A percentile compares a stretch with the other conserved stretches of the same genome.
Evolutionary conservation across 2,329 filamentous ascomycete genomes (phyloP).

Genomic region (Rhynchosporium graminicola): DNA sequence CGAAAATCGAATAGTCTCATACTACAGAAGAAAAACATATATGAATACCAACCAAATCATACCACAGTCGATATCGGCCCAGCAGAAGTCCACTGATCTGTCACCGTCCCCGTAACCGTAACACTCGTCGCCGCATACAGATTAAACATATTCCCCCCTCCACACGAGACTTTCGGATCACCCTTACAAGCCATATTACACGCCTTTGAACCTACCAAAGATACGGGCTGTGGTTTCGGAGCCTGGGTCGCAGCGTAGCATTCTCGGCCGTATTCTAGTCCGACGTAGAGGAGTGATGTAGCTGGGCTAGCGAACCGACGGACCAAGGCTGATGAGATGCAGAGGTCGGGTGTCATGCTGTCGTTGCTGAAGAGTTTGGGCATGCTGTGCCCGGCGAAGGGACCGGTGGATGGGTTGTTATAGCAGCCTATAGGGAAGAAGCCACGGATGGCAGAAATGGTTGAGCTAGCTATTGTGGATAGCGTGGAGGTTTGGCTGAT

Average conservation of each 20-base stretch:
- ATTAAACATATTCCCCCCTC: conserved; percentile 42
- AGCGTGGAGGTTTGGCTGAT: not conserved
- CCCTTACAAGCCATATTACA: conserved; percentile 40
- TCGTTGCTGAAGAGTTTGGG: conserved; percentile 40
- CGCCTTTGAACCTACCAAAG: conserved; percentile 37
- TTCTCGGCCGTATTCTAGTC: conserved; percentile 42
- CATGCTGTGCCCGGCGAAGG: conserved; percentile 37
- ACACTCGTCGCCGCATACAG: conserved; percentile 37
- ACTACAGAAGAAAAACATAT: no score
- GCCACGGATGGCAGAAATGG: conserved; percentile 30
- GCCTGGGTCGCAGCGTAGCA: conserved; percentile 40
- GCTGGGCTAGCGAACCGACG: conserved; percentile 36
- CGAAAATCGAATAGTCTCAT: no score
- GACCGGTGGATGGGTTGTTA: conserved; percentile 31
- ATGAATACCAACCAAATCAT: not conserved
- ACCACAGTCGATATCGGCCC: conserved; percentile 1
- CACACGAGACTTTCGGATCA: conserved; percentile 37
- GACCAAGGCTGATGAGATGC: conserved; percentile 39
- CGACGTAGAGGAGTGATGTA: conserved; percentile 37
- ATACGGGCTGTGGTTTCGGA: conserved; percentile 30
- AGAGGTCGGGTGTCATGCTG: conserved; percentile 42
- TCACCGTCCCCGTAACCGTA: conserved; percentile 15
- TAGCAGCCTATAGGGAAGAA: conserved; percentile 41
- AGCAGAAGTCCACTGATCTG: conserved; percentile 11
- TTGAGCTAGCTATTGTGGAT: not conserved